Percentiles rank a stretch among this genome's conserved stretches.
phyloP scores from a whole-genome alignment of 2,329 filamentous ascomycete genomes.

The Talaromyces sp. region DNA sequence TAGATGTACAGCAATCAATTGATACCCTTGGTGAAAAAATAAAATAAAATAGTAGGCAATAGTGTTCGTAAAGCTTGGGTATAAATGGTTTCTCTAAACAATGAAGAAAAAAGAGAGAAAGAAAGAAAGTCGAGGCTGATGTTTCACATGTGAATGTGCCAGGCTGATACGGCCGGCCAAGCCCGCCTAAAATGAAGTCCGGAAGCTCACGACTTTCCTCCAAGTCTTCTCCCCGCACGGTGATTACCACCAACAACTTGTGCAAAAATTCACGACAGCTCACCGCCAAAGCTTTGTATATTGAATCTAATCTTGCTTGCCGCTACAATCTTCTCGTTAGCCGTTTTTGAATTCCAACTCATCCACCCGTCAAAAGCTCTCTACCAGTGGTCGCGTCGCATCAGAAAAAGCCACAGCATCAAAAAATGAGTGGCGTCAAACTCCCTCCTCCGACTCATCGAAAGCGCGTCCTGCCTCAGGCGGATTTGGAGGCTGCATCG shows the following conservation, averaged over 20 bases:
- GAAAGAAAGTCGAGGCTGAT: background rate
- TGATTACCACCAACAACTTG: background rate
- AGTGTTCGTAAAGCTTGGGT: too few relatives aligned
- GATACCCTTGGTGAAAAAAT: background rate
- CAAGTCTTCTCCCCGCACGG: background rate
- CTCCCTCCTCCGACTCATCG: slow-evolving; percentile 33
- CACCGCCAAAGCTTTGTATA: background rate
- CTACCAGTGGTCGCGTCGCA: background rate
- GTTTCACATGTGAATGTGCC: background rate
- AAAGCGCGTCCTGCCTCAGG: slow-evolving; percentile 36
- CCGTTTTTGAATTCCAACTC: background rate
- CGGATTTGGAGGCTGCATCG: slow-evolving; percentile 78
- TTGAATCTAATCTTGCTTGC: background rate
- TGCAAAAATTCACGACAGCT: background rate
- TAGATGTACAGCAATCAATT: background rate
- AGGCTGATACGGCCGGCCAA: background rate
- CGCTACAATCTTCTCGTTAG: background rate
- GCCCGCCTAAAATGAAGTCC: background rate
- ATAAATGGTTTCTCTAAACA: too few relatives aligned
- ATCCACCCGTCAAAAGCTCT: background rate
- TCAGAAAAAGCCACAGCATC: background rate
- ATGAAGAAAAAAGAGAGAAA: background rate
- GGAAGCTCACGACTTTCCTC: background rate
- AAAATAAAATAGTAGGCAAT: background rate
- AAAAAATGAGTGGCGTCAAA: slow-evolving; percentile 28